A percentile compares a stretch with the other conserved stretches of the same genome.
These are phyloP conservation scores for Megacollybia marginata DNA, from an alignment of 768 basidiomycete species.

Conservation along the genomic window DNA sequence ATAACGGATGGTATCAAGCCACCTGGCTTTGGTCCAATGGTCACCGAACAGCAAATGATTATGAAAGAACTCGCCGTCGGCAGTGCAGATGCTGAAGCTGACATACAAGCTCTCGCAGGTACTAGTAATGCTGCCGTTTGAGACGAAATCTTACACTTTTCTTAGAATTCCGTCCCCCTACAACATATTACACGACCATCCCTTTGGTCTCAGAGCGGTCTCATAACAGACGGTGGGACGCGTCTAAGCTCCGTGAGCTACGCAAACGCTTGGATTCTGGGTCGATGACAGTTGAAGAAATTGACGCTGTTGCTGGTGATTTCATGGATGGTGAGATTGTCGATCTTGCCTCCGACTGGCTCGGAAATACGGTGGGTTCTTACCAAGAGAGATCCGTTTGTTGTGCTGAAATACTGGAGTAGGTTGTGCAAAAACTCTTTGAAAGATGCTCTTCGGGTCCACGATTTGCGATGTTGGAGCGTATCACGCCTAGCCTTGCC, in stretches of 20 bases:
- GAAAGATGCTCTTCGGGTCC: conserved; percentile 77
- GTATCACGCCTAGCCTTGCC: conserved; percentile 88
- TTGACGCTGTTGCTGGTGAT: conserved; percentile 85
- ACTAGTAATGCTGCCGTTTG: conserved; percentile 20
- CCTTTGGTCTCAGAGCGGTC: conserved; percentile 82
- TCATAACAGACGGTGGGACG: conserved; percentile 87
- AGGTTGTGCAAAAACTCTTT: conserved; percentile 97
- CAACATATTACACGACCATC: conserved; percentile 95
- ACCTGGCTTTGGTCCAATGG: conserved; percentile 60
- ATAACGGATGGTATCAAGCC: conserved; percentile 55
- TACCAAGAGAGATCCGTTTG: neutral
- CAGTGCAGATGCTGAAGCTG: conserved; percentile 68
- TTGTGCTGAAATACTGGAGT: conserved; percentile 3
- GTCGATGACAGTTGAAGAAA: conserved; percentile 74
- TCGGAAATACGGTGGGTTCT: conserved; percentile 81
- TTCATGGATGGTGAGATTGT: conserved; percentile 93
- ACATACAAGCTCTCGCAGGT: conserved; percentile 85
- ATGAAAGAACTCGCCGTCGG: conserved; percentile 87
- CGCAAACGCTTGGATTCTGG: conserved; percentile 93
- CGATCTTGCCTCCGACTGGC: conserved; percentile 94
- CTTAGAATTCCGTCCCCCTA: conserved; percentile 84
- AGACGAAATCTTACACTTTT: conserved; percentile 3
- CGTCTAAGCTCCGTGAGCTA: conserved; percentile 87
- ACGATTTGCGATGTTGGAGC: conserved; percentile 86
- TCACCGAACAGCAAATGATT: conserved; percentile 96